Conservation (phyloP, 352 stramenopile species). For the Globisporangium abappressorium region DNA sequence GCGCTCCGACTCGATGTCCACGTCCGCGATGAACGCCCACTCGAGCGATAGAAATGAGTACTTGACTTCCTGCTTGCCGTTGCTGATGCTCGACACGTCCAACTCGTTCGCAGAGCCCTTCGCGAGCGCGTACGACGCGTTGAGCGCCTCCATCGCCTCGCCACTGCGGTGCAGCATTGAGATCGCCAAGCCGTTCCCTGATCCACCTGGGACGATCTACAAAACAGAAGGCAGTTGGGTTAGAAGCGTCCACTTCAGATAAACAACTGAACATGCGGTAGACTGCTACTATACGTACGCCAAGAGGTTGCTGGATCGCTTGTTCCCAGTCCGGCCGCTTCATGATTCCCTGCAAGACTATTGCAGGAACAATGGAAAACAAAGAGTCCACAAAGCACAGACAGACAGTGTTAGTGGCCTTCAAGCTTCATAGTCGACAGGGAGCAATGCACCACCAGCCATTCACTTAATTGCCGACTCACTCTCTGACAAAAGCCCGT, state of each 20-base stretch:
- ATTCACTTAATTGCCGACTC: constrained; percentile 13
- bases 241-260: not conserved
- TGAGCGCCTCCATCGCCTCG: constrained; percentile 44
- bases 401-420: constrained; percentile 9
- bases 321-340: constrained; percentile 52
- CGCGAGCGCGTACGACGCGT: constrained; percentile 55
- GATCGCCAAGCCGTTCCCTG: constrained; percentile 61
- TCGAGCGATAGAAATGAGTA: constrained; percentile 84
- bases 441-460: not conserved
- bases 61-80: constrained; percentile 46
- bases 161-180: constrained; percentile 45
- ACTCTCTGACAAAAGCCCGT: constrained; percentile 69
- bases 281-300: constrained; percentile 24
- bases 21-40: constrained; percentile 80
- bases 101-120: constrained; percentile 65
- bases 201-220: constrained; percentile 45
- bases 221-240: not conserved
- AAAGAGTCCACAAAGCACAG: constrained; percentile 1
- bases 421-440: not conserved
- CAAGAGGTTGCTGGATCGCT: constrained; percentile 46
- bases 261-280: not conserved
- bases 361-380: not conserved
- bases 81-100: constrained; percentile 53
- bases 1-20: constrained; percentile 72
- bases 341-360: constrained; percentile 74